Conservation (phyloP, 371 early-diverging fungal genomes). For the Apophysomyces sp. region DNA sequence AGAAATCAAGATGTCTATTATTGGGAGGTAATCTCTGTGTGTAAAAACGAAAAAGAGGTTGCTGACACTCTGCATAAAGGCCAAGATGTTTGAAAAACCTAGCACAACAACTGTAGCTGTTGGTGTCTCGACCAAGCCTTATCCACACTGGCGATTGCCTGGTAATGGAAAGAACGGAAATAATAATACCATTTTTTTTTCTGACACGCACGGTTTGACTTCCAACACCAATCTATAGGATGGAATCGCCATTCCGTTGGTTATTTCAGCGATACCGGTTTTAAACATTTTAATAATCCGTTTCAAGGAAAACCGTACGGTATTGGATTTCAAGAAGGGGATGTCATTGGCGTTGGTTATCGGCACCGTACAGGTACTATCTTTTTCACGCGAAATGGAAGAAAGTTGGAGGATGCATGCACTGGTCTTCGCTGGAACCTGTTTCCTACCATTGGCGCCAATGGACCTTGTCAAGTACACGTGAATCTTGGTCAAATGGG, state of each 20-base stretch:
- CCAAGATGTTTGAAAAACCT: conserved; percentile 73
- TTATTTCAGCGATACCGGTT: conserved; percentile 68
- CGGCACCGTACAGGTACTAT: conserved; percentile 72
- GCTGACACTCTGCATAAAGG: conserved; percentile 17
- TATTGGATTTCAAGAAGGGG: conserved; percentile 64
- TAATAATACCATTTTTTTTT: not conserved
- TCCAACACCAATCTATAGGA: conserved; percentile 28
- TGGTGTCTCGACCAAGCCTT: conserved; percentile 72
- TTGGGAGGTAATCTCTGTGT: conserved; percentile 59
- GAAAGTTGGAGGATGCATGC: conserved; percentile 57
- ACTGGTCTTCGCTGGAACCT: conserved; percentile 54
- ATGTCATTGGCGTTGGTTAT: conserved; percentile 81
- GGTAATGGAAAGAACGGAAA: conserved; percentile 48
- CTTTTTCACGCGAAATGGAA: conserved; percentile 80
- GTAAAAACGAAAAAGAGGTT: not conserved
- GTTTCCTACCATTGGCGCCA: conserved; percentile 67
- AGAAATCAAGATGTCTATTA: conserved; percentile 77
- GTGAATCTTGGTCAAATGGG: conserved; percentile 63
- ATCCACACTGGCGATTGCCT: conserved; percentile 66
- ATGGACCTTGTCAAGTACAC: conserved; percentile 63
- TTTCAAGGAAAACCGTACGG: conserved; percentile 64
- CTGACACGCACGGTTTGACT: not conserved
- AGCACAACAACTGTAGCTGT: conserved; percentile 58
- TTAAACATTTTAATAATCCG: conserved; percentile 62
- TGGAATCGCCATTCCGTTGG: conserved; percentile 77